phyloP scores from a whole-genome alignment of 495 filamentous ascomycete genomes.

The Hypoxylon cercidicola region DNA sequence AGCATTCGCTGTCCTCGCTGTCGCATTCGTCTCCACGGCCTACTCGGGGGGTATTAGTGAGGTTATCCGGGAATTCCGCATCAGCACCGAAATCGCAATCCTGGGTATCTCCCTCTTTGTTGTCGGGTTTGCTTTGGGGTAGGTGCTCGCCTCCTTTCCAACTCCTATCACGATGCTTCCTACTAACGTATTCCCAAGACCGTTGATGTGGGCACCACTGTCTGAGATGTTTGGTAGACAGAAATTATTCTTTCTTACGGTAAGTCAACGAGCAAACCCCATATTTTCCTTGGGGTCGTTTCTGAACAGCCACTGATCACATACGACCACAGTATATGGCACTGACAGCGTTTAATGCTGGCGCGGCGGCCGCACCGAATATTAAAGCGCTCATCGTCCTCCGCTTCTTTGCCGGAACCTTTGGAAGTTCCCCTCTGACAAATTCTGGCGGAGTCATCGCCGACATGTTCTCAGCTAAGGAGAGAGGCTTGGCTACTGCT shows the following conservation, averaged over 20 bases:
- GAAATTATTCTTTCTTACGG: constrained; percentile 70
- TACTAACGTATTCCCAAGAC: constrained; percentile 12
- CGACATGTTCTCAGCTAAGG: constrained; percentile 72
- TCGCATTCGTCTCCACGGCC: constrained; percentile 80
- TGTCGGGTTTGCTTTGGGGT: constrained; percentile 73
- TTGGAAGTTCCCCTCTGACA: constrained; percentile 77
- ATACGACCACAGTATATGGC: constrained; percentile 44
- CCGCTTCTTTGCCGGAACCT: constrained; percentile 82
- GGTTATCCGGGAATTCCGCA: constrained; percentile 67
- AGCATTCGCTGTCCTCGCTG: constrained; percentile 75
- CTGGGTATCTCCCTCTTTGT: constrained; percentile 80
- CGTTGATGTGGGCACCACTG: constrained; percentile 41
- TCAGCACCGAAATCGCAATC: constrained; percentile 68
- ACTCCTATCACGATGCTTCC: constrained; percentile 42
- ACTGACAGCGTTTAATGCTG: constrained; percentile 76
- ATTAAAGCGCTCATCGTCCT: constrained; percentile 74
- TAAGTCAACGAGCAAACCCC: constrained; percentile 9
- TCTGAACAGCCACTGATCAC: not conserved
- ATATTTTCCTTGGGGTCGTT: not conserved
- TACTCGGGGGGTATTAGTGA: constrained; percentile 76
- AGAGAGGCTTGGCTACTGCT: constrained; percentile 72
- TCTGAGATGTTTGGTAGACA: constrained; percentile 80
- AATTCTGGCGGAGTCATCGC: constrained; percentile 80
- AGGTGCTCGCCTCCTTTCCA: constrained; percentile 70
- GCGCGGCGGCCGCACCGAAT: constrained; percentile 69